Conservation (phyloP, 2,329 filamentous ascomycete species). For the Cordyceps cateniannulata region DNA sequence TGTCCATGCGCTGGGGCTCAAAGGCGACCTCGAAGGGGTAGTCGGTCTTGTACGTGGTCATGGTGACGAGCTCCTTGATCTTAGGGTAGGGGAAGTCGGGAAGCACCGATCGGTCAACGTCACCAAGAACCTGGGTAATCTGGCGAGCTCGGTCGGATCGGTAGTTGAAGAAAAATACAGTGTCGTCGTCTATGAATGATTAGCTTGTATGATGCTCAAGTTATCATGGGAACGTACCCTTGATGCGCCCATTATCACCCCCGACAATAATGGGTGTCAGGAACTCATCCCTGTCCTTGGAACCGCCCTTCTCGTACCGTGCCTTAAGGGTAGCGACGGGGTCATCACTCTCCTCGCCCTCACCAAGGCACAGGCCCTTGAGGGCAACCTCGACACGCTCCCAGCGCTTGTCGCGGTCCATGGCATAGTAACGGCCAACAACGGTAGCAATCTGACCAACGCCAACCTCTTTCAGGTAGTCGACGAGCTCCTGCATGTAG, state of each 20-base stretch:
- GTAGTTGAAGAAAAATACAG: constrained; percentile 99
- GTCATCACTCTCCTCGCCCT: constrained; percentile 80
- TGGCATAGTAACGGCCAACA: constrained; percentile 94
- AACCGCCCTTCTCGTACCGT: constrained; percentile 67
- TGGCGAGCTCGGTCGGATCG: constrained; percentile 95
- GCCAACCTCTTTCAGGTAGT: constrained; percentile 76
- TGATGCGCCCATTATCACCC: constrained; percentile 76
- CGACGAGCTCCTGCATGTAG: constrained; percentile 82
- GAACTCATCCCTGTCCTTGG: constrained; percentile 87
- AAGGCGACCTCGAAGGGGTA: constrained; percentile 92
- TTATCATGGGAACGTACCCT: constrained; percentile 48
- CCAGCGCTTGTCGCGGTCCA: constrained; percentile 99
- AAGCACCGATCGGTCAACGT: constrained; percentile 81
- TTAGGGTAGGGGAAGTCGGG: constrained; percentile 93
- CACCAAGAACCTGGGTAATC: constrained; percentile 88
- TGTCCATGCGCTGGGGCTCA: constrained; percentile 90
- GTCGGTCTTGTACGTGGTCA: constrained; percentile 97
- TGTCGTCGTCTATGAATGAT: constrained; percentile 64
- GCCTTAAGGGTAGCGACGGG: constrained; percentile 81
- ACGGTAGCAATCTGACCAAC: constrained; percentile 84
- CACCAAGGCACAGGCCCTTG: constrained; percentile 77
- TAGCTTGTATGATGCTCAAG: not conserved
- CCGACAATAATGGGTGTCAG: constrained; percentile 94
- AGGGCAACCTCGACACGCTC: constrained; percentile 86
- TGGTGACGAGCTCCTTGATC: constrained; percentile 78